A percentile compares a stretch with the other conserved stretches of the same genome.
Evolutionary conservation across 2,329 filamentous ascomycete species (phyloP).

Genomic region (Trichoderma endophyticum): DNA sequence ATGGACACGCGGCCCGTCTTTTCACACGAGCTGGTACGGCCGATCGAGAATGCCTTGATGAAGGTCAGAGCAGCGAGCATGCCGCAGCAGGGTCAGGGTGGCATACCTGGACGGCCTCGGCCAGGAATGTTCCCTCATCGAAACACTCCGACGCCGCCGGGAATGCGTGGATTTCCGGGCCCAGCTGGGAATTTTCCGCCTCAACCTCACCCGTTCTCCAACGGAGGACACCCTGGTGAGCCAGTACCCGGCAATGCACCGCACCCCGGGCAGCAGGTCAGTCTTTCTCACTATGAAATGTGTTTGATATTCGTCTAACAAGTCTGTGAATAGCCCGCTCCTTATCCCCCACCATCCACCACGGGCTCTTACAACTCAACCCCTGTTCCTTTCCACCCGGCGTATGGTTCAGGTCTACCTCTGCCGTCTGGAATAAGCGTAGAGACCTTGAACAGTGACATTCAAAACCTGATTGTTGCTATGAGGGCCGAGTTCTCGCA

Average conservation of each 20-base stretch:
- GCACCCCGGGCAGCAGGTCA: constrained; percentile 29
- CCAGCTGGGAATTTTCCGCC: constrained; percentile 26
- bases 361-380: constrained; percentile 37
- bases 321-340: neutral
- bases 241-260: constrained; percentile 7
- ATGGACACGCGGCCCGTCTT: constrained; percentile 93
- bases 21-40: constrained; percentile 76
- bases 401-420: constrained; percentile 34
- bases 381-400: constrained; percentile 42
- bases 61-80: constrained; percentile 67
- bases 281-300: neutral
- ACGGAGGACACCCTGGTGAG: constrained; percentile 31
- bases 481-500: constrained; percentile 71
- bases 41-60: constrained; percentile 91
- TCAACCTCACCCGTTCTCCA: constrained; percentile 29
- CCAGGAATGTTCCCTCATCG: constrained; percentile 59
- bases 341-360: constrained; percentile 39
- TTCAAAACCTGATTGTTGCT: constrained; percentile 71
- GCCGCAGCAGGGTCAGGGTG: constrained; percentile 49
- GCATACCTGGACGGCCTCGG: constrained; percentile 45
- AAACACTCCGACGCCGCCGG: constrained; percentile 72
- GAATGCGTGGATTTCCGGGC: constrained; percentile 32
- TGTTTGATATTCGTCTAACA: neutral
- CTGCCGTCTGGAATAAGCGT: constrained; percentile 55
- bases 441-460: constrained; percentile 77